phyloP scores from a whole-genome alignment of 805 yeast genomes.

The Ogataea minuta region DNA sequence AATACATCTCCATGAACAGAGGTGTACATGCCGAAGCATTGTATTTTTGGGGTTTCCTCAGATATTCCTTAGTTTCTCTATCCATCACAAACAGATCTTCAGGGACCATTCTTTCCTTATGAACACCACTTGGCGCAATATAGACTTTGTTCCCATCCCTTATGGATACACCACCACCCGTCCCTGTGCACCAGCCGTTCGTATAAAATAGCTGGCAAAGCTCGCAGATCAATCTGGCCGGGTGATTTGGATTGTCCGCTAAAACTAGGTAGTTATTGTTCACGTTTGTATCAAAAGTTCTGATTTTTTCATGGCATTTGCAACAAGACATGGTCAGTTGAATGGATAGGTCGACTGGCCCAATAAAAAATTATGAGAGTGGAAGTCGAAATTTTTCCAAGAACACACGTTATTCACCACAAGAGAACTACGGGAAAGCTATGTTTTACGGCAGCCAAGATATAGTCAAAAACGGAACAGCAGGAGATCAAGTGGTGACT shows the following conservation, averaged over 20 bases:
- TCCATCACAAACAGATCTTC: constrained; percentile 78
- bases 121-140: constrained; percentile 95
- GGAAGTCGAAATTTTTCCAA: background rate
- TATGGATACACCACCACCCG: constrained; percentile 93
- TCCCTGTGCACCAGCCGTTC: constrained; percentile 91
- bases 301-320: constrained; percentile 6
- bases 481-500: too few relatives aligned
- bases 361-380: too few relatives aligned
- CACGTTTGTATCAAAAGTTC: background rate
- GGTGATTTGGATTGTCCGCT: constrained; percentile 45
- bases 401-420: background rate
- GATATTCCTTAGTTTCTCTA: constrained; percentile 46
- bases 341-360: background rate
- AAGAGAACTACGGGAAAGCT: background rate
- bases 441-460: too few relatives aligned
- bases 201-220: constrained; percentile 73
- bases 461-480: too few relatives aligned
- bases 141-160: constrained; percentile 56
- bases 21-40: constrained; percentile 97
- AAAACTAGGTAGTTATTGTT: constrained; percentile 19
- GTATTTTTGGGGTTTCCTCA: constrained; percentile 59
- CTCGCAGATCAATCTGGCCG: constrained; percentile 82
- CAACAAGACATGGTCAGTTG: constrained; percentile 11
- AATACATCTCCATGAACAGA: constrained; percentile 69
- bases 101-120: constrained; percentile 84